phyloP scores from a whole-genome alignment of 164 flowering plant genomes.

The Amborella trichopoda region DNA sequence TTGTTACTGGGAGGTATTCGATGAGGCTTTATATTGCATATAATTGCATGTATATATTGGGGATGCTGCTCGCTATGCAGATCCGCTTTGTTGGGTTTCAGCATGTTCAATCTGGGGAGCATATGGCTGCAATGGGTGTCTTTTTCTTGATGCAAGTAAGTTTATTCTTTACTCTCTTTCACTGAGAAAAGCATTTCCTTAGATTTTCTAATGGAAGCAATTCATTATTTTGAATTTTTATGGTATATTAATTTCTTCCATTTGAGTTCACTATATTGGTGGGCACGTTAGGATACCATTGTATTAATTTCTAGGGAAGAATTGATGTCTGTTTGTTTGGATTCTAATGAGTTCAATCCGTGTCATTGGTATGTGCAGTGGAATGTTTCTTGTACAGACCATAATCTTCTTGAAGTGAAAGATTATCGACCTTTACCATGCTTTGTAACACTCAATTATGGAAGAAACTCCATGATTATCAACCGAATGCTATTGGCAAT shows the following conservation, averaged over 20 bases:
- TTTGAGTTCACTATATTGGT: no score
- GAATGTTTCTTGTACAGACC: no score
- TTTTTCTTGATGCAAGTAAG: slow-evolving; percentile 95
- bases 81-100: slow-evolving; percentile 99
- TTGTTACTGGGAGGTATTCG: slow-evolving; percentile 86
- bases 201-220: not conserved
- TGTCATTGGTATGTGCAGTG: no score
- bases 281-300: no score
- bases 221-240: not conserved
- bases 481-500: no score
- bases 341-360: no score
- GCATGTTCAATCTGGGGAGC: slow-evolving; percentile 98
- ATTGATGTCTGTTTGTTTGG: no score
- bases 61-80: slow-evolving; percentile 98
- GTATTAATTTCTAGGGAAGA: no score
- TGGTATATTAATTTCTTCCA: not conserved
- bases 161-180: not conserved
- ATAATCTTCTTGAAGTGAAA: no score
- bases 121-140: slow-evolving; percentile 99
- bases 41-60: slow-evolving; percentile 78
- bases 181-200: not conserved
- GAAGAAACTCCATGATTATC: no score
- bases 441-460: no score
- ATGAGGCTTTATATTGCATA: slow-evolving; percentile 91
- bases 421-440: no score